These are phyloP conservation scores for Vitis labrusca DNA, from an alignment of 164 flowering plant genomes.

Conservation along the genomic window DNA sequence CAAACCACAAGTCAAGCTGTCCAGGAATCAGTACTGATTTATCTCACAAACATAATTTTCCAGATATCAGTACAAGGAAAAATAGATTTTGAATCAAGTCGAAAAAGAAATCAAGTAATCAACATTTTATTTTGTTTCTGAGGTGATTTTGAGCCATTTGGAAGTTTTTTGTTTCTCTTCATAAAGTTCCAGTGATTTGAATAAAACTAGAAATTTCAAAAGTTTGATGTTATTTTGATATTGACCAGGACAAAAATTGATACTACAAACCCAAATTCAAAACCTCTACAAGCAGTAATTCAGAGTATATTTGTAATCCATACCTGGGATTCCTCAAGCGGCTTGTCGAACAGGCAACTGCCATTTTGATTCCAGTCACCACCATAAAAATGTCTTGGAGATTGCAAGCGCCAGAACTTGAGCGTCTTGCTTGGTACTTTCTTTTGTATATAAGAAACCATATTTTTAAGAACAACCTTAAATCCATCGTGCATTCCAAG, in stretches of 20 bases:
- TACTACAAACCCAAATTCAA: background rate
- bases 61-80: background rate
- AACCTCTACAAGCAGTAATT: background rate
- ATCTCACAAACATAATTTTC: background rate
- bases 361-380: slow-evolving; percentile 99
- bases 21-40: slow-evolving; percentile 21
- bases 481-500: slow-evolving; percentile 70
- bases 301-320: background rate
- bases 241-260: background rate
- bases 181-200: background rate
- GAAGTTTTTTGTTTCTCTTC: background rate
- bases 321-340: slow-evolving; percentile 76
- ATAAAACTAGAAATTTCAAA: background rate
- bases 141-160: background rate
- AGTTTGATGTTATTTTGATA: background rate
- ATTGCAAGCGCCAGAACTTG: slow-evolving; percentile 93
- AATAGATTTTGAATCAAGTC: background rate
- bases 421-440: slow-evolving; percentile 59
- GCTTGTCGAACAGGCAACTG: slow-evolving; percentile 74
- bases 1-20: slow-evolving; percentile 95
- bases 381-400: slow-evolving; percentile 92
- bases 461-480: slow-evolving; percentile 62
- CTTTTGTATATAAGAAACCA: slow-evolving; percentile 64
- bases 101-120: background rate
- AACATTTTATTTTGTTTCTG: background rate